phyloP scores from a whole-genome alignment of 1,284 basidiomycete genomes.

The Heterobasidion parviporum region DNA sequence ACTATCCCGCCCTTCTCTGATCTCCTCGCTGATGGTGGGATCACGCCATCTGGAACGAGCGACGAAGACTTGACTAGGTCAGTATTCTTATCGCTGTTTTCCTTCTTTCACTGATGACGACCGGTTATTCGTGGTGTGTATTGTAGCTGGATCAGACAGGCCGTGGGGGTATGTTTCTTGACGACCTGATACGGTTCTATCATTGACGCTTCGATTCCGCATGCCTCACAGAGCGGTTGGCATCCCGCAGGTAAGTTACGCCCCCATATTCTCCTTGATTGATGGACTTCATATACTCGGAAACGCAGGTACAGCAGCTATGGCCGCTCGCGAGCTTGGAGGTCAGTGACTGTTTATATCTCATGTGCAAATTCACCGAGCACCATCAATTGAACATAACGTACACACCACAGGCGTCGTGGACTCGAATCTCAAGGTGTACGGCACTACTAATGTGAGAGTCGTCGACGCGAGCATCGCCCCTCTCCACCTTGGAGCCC shows the following conservation, averaged over 20 bases:
- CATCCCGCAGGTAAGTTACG: background rate
- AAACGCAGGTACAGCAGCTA: constrained; percentile 8
- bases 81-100: too few relatives aligned
- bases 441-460: constrained; percentile 34
- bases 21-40: too few relatives aligned
- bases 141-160: too few relatives aligned
- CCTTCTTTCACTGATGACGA: too few relatives aligned
- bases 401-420: constrained; percentile 17
- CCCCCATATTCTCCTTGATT: background rate
- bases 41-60: too few relatives aligned
- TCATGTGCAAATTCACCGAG: background rate
- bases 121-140: too few relatives aligned
- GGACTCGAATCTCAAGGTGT: constrained; percentile 31
- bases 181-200: too few relatives aligned
- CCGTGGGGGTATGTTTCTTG: too few relatives aligned
- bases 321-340: constrained; percentile 7
- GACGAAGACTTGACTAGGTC: too few relatives aligned
- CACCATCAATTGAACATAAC: background rate
- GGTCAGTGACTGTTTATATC: background rate
- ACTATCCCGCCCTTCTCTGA: too few relatives aligned
- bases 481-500: constrained; percentile 16
- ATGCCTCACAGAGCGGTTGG: too few relatives aligned
- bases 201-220: too few relatives aligned
- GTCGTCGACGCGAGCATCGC: constrained; percentile 31
- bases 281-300: background rate